Conservation (phyloP, 495 filamentous ascomycete genomes). For the Hyaloscypha finlandica region DNA sequence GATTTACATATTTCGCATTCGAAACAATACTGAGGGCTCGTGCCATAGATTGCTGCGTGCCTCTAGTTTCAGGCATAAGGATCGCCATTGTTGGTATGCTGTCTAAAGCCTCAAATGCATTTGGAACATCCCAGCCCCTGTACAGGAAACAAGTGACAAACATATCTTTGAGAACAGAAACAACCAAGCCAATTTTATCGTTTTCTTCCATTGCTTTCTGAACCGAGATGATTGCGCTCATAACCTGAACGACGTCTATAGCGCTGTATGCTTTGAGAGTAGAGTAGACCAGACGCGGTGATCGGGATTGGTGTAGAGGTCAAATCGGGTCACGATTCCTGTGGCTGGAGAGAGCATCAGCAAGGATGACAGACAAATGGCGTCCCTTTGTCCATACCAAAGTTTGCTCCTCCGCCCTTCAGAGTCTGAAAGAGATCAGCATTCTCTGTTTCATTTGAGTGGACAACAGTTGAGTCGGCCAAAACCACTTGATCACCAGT, state of each 20-base stretch:
- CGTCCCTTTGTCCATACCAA: constrained; percentile 44
- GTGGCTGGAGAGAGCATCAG: background rate
- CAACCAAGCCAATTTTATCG: constrained; percentile 10
- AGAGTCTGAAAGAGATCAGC: constrained; percentile 53
- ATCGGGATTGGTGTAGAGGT: constrained; percentile 41
- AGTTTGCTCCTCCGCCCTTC: constrained; percentile 57
- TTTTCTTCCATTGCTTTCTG: constrained; percentile 12
- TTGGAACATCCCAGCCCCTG: background rate
- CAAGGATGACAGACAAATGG: background rate
- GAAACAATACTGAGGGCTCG: background rate
- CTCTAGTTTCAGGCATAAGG: background rate
- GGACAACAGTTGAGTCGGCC: constrained; percentile 44
- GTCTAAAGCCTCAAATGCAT: background rate
- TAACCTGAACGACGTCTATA: background rate
- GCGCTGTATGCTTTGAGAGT: background rate
- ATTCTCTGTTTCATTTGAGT: constrained; percentile 41
- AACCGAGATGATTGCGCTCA: constrained; percentile 2
- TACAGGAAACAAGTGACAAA: background rate
- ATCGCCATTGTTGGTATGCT: background rate
- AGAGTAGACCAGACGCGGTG: background rate
- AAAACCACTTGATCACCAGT: constrained; percentile 37
- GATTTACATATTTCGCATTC: background rate
- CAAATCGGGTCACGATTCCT: constrained; percentile 56
- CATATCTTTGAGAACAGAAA: background rate
- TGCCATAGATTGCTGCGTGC: background rate